Conservation (phyloP, 805 yeast genomes). For the Vanderwaltozyma verrucispora region DNA sequence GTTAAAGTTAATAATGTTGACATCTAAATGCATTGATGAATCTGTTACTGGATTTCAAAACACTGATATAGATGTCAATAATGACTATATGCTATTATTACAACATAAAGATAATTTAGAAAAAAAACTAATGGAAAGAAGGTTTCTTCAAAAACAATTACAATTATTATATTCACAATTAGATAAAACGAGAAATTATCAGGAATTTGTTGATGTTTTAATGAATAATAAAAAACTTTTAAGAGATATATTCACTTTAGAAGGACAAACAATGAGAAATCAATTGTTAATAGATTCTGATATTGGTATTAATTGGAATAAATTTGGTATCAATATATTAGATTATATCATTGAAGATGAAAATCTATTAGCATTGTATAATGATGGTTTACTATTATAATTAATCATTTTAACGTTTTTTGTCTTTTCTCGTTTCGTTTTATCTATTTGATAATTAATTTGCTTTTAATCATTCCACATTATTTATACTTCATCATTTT, state of each 20-base stretch:
- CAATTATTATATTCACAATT: constrained; percentile 18
- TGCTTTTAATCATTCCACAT: too few relatives aligned
- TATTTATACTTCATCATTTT: too few relatives aligned
- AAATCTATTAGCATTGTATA: constrained; percentile 11
- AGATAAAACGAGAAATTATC: constrained; percentile 23
- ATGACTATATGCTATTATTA: constrained; percentile 15
- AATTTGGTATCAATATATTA: constrained; percentile 19
- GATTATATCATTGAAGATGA: constrained; percentile 17
- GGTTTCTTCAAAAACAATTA: constrained; percentile 16
- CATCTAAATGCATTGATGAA: constrained; percentile 10
- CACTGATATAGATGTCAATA: constrained; percentile 11
- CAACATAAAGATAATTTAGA: constrained; percentile 18
- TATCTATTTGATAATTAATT: too few relatives aligned
- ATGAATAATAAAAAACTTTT: constrained; percentile 16
- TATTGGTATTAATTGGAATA: constrained; percentile 15
- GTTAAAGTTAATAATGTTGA: neutral
- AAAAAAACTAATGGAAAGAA: constrained; percentile 10
- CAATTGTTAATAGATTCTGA: constrained; percentile 2
- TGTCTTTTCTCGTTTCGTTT: too few relatives aligned
- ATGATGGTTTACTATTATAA: constrained; percentile 12
- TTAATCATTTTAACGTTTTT: neutral
- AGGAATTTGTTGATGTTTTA: constrained; percentile 23
- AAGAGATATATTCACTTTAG: constrained; percentile 24
- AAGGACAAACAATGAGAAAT: constrained; percentile 9
- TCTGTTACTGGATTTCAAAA: constrained; percentile 18